A percentile compares a stretch with the other conserved stretches of the same genome.
phyloP scores from a whole-genome alignment of 1,284 basidiomycete genomes.

The Ceratorhiza oryzae-sativae region DNA sequence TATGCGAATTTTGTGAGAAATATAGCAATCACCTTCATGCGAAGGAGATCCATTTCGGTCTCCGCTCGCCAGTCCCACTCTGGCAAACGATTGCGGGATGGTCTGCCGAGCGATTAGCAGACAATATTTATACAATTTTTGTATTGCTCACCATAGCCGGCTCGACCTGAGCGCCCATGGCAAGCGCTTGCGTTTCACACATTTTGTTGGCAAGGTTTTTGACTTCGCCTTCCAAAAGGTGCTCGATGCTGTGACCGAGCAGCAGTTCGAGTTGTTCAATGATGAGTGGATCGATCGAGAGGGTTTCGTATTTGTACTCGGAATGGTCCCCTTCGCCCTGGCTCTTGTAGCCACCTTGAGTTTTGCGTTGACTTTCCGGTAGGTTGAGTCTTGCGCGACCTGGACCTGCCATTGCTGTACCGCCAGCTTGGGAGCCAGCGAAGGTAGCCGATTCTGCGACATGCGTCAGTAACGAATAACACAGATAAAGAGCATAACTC shows the following conservation, averaged over 20 bases:
- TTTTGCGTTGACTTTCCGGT: background rate
- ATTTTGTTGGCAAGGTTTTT: background rate
- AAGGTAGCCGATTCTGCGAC: background rate
- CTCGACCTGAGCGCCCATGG: slow-evolving; percentile 10
- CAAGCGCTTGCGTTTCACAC: background rate
- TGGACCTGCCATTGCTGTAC: background rate
- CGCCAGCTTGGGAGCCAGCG: background rate
- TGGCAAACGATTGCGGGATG: background rate
- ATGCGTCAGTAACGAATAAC: background rate
- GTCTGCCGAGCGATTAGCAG: background rate
- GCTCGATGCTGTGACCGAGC: background rate
- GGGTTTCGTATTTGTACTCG: background rate
- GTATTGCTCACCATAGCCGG: background rate
- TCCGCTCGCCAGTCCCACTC: slow-evolving; percentile 22
- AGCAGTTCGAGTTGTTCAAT: background rate
- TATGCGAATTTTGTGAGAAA: no score
- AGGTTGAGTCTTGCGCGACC: background rate
- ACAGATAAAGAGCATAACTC: background rate
- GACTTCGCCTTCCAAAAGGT: background rate
- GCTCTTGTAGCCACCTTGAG: background rate
- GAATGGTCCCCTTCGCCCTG: background rate
- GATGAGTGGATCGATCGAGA: background rate
- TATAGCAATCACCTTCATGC: background rate
- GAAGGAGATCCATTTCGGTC: background rate
- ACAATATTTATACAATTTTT: background rate